Base-by-base conservation (phyloP, 2,329 filamentous ascomycete species). In the Dactylellina sp. region DNA sequence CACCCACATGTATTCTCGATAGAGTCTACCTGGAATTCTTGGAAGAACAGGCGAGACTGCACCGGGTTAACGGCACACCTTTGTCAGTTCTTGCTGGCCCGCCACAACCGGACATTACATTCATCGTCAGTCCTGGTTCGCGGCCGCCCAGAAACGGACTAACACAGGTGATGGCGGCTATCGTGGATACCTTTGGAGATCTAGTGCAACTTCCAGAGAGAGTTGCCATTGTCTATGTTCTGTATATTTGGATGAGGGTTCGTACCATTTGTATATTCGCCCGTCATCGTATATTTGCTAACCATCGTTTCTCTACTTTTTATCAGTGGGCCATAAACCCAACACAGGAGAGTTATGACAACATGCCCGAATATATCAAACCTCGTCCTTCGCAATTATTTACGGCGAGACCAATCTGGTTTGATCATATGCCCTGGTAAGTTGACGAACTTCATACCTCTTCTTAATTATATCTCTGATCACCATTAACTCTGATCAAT, bases 81-180 rank as follows among this genome's bases (percentile, higher is more conserved):
- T 81, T 85, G 7, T 84, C 88, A 42, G 87, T 90, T 47, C 85
- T 94, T 7, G 85, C 91, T 6, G 92, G 91, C 0, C 92, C 92
- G 0, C 84, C 87, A 12, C 93, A 96, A 79, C 92, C 92, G 0
- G 91, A 89, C 66, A 90, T 96, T 65, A 89, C 89, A 0, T 91
- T 90, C 0, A 85, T 96, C 2, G 85, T 94, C 40, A 91, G 94
- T 79, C 90, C 91, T 0, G 83, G 87, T 42, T 85, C 85, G 56
- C 85, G 84, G 72, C 83, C 83, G 6, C 85, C 86, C 77, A 87
- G 89, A 1, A 92, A 96, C 78, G 91, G 91, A 0, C 84, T 96
- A 1, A 94, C 91, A 5, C 91, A 91, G 76, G 86, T 96, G 12
- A 91, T 96, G 79, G 93, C 91, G 44, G 92, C 96, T 80, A 92